Conservation (phyloP, 192 early-diverging fungal species). For the Mortierella alpina region DNA sequence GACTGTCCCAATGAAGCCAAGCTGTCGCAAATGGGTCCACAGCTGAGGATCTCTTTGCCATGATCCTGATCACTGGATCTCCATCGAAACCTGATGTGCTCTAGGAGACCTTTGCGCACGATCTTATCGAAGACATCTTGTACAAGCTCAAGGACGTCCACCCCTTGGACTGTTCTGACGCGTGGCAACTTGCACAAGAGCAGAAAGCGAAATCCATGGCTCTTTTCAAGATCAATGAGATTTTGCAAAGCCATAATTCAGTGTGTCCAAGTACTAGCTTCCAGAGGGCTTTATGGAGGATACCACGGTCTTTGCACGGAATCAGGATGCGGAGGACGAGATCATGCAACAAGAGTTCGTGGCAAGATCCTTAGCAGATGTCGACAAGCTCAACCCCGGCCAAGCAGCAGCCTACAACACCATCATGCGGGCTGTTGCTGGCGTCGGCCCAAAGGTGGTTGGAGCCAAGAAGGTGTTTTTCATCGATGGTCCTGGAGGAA, state of each 20-base stretch:
- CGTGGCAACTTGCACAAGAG: background rate
- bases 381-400: too few species aligned
- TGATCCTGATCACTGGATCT: constrained; percentile 7
- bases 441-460: background rate
- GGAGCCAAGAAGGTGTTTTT: background rate
- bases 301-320: too few species aligned
- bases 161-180: background rate
- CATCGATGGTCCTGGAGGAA: constrained; percentile 32
- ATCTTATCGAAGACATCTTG: constrained; percentile 6
- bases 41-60: constrained; percentile 14
- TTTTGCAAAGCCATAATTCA: too few species aligned
- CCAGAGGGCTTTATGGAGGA: too few species aligned
- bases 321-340: too few species aligned
- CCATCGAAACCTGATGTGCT: background rate
- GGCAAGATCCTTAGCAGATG: too few species aligned
- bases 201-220: too few species aligned
- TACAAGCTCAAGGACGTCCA: background rate
- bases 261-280: too few species aligned
- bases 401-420: background rate
- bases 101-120: background rate
- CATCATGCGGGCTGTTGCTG: background rate
- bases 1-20: constrained; percentile 15
- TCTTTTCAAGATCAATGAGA: too few species aligned
- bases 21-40: background rate
- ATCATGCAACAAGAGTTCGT: too few species aligned